A percentile compares a stretch with the other conserved stretches of the same genome.
phyloP scores from a whole-genome alignment of 129 eudicot genomes.

The Pseudognaphalium luteoalbum region DNA sequence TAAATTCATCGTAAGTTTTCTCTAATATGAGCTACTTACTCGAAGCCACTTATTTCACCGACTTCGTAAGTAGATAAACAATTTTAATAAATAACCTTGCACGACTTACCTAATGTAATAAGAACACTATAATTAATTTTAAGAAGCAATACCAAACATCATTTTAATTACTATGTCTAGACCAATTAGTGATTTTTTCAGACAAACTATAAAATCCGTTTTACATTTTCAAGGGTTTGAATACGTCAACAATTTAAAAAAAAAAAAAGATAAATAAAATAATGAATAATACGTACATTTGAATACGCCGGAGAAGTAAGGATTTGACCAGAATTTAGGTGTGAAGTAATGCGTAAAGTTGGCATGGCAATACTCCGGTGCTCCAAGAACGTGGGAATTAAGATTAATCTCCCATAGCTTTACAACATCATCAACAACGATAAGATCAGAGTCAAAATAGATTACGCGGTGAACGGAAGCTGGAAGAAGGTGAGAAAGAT shows the following conservation, averaged over 20 bases:
- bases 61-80: no score
- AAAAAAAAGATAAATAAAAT: background rate
- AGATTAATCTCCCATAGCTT: conserved; percentile 54
- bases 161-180: no score
- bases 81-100: no score
- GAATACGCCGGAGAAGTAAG: conserved; percentile 43
- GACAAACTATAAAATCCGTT: no score
- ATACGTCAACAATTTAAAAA: background rate
- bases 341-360: conserved; percentile 78
- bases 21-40: no score
- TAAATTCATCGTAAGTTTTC: no score
- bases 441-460: conserved; percentile 81
- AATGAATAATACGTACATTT: background rate
- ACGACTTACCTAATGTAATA: no score
- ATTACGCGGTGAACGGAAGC: conserved; percentile 53
- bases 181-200: no score
- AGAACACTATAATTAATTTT: no score
- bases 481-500: conserved; percentile 68
- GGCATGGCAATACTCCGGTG: conserved; percentile 83
- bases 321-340: conserved; percentile 58
- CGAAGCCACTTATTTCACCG: no score
- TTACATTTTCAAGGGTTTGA: background rate
- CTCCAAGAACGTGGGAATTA: conserved; percentile 55
- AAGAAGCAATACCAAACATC: no score
- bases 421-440: conserved; percentile 67